These are phyloP conservation scores for Globisporangium canariense DNA, from an alignment of 352 stramenopile genomes.

Conservation along the genomic window DNA sequence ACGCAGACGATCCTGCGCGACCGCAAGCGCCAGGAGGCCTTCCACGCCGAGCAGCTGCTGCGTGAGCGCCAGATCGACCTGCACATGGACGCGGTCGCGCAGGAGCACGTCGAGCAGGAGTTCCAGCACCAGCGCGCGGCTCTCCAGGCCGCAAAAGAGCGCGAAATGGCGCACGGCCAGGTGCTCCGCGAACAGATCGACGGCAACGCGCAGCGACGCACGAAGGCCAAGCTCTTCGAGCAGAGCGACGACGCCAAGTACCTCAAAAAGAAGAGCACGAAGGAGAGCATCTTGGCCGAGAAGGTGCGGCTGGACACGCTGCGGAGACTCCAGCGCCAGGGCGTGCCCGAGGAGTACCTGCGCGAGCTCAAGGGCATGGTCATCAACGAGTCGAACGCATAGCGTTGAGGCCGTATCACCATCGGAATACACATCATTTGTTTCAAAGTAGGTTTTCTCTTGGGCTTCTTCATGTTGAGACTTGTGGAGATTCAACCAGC, in stretches of 20 bases:
- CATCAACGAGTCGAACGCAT: conserved; percentile 67
- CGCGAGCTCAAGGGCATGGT: conserved; percentile 58
- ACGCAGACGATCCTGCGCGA: conserved; percentile 52
- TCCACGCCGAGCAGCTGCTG: conserved; percentile 41
- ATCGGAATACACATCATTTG: not conserved
- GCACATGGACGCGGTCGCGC: conserved; percentile 42
- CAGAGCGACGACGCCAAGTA: conserved; percentile 72
- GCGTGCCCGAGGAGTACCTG: conserved; percentile 66
- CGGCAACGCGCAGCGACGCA: conserved; percentile 41
- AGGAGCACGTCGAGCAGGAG: conserved; percentile 41
- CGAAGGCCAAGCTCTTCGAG: conserved; percentile 63
- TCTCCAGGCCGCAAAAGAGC: conserved; percentile 30
- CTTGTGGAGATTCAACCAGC: conserved; percentile 9
- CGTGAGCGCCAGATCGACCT: conserved; percentile 33
- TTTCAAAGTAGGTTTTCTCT: not conserved
- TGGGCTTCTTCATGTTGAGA: not conserved
- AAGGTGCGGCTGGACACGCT: conserved; percentile 69
- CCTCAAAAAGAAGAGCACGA: conserved; percentile 64
- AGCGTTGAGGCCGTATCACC: not conserved
- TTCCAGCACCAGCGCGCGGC: conserved; percentile 33
- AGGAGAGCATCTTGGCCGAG: conserved; percentile 72
- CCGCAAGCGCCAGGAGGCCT: conserved; percentile 53
- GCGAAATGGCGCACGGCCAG: conserved; percentile 33
- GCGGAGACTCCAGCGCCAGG: conserved; percentile 53
- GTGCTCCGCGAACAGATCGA: conserved; percentile 53